Conservation (phyloP, 306 rosid species). For the Vicia villosa region DNA sequence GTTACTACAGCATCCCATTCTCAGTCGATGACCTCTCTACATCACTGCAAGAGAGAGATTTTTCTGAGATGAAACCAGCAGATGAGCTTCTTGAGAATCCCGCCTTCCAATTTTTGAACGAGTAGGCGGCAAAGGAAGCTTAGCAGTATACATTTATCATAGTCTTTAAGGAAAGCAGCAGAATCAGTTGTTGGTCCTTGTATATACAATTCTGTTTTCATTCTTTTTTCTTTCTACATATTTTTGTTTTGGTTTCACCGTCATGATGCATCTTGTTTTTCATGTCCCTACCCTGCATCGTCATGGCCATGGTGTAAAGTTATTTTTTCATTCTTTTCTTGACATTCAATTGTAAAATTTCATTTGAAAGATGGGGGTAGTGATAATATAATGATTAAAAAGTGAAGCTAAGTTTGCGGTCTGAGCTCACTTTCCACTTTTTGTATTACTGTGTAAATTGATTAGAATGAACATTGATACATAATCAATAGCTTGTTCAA, state of each 20-base stretch:
- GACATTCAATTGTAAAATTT: conserved; percentile 62
- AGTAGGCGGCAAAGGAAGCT: conserved; percentile 68
- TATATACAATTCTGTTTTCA: conserved; percentile 50
- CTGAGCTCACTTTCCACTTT: conserved; percentile 52
- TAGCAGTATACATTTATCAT: conserved; percentile 31
- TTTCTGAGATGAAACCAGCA: conserved; percentile 80
- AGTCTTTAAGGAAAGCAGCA: conserved; percentile 43
- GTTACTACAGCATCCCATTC: conserved; percentile 82
- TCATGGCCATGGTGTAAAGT: conserved; percentile 56
- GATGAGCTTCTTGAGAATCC: conserved; percentile 83
- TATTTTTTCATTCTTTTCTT: conserved; percentile 80
- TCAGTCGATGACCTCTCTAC: conserved; percentile 96
- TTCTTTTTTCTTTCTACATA: conserved; percentile 18
- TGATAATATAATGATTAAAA: conserved; percentile 38
- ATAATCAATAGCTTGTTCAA: conserved; percentile 41
- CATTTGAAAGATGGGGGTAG: conserved; percentile 50
- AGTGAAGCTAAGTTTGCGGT: conserved; percentile 43
- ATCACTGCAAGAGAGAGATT: conserved; percentile 80
- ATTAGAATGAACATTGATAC: conserved; percentile 33
- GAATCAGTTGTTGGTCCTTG: conserved; percentile 51
- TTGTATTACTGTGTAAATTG: conserved; percentile 56
- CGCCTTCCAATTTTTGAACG: conserved; percentile 89
- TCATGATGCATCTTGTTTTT: conserved; percentile 35
- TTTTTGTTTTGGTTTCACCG: neutral
- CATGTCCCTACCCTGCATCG: conserved; percentile 45